These are phyloP conservation scores for Drechslerella coelobrocha DNA, from an alignment of 2,329 filamentous ascomycete species.

Conservation along the genomic window DNA sequence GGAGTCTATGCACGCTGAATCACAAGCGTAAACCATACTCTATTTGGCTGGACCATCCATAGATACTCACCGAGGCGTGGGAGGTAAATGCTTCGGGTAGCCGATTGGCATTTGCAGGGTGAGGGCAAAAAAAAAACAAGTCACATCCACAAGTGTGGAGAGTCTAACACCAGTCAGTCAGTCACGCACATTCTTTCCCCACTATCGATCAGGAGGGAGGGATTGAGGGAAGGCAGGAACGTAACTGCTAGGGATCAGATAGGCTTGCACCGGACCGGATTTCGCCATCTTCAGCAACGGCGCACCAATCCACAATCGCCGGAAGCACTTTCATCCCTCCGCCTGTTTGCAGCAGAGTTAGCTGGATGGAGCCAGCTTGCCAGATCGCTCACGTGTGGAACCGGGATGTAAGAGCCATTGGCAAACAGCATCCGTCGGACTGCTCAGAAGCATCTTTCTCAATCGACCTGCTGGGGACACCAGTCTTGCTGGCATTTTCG, in stretches of 20 bases:
- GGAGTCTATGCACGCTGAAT: conserved; percentile 42
- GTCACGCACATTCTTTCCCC: conserved; percentile 17
- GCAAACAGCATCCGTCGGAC: conserved; percentile 9
- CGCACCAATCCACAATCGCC: conserved; percentile 15
- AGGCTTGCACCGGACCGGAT: conserved; percentile 40
- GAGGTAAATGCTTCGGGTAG: conserved; percentile 13
- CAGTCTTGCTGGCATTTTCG: conserved; percentile 23
- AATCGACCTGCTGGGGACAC: conserved; percentile 23
- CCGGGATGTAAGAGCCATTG: conserved; percentile 35
- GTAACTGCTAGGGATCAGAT: conserved; percentile 23
- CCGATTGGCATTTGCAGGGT: conserved; percentile 49
- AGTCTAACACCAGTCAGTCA: conserved; percentile 2
- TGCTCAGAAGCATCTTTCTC: conserved; percentile 21
- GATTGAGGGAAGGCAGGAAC: conserved; percentile 25
- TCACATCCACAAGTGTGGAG: background rate
- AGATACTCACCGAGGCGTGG: conserved; percentile 16
- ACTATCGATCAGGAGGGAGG: conserved; percentile 24
- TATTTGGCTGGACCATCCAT: conserved; percentile 48
- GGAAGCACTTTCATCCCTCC: conserved; percentile 16
- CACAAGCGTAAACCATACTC: conserved; percentile 39
- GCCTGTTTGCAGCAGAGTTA: conserved; percentile 23
- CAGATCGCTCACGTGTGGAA: conserved; percentile 44
- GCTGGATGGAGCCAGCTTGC: conserved; percentile 48
- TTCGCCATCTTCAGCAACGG: conserved; percentile 35
- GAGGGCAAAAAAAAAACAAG: conserved; percentile 19